phyloP scores from a whole-genome alignment of 2,329 filamentous ascomycete species.

The Fusarium neocosmosporiellum region DNA sequence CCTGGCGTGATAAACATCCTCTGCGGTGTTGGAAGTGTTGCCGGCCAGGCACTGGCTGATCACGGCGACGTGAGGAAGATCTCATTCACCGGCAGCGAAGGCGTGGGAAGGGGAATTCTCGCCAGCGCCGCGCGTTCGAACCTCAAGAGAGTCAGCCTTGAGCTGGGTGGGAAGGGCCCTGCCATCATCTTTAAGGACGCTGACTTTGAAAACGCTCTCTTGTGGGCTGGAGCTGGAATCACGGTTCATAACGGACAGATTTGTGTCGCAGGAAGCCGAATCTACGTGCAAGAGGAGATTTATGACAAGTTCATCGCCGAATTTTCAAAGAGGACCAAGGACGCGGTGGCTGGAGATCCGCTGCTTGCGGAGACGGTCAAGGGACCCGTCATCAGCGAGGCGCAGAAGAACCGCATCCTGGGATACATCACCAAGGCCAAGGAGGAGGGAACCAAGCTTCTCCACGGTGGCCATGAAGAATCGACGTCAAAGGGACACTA shows the following conservation, averaged over 20 bases:
- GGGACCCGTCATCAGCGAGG: slow-evolving; percentile 62
- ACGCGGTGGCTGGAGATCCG: slow-evolving; percentile 49
- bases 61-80: slow-evolving; percentile 77
- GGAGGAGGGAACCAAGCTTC: slow-evolving; percentile 16
- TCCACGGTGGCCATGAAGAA: slow-evolving; percentile 29
- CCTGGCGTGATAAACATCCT: slow-evolving; percentile 79
- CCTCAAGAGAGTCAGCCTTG: slow-evolving; percentile 69
- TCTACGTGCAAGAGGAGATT: slow-evolving; percentile 67
- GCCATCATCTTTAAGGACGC: slow-evolving; percentile 70
- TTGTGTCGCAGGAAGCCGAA: slow-evolving; percentile 68
- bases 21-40: slow-evolving; percentile 73
- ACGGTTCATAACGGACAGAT: slow-evolving; percentile 68
- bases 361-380: slow-evolving; percentile 47
- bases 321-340: slow-evolving; percentile 67
- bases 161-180: slow-evolving; percentile 71
- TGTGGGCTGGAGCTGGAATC: slow-evolving; percentile 54
- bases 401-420: slow-evolving; percentile 72
- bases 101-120: slow-evolving; percentile 75
- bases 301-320: slow-evolving; percentile 68
- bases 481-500: slow-evolving; percentile 38
- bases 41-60: slow-evolving; percentile 72
- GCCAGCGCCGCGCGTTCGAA: slow-evolving; percentile 68
- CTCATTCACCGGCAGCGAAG: slow-evolving; percentile 78
- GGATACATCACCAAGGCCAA: slow-evolving; percentile 62
- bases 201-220: slow-evolving; percentile 70